Percentiles rank a stretch among this genome's conserved stretches.
These are phyloP conservation scores for Mucor sp. DNA, from an alignment of 371 early-diverging fungal species.

Conservation along the genomic window DNA sequence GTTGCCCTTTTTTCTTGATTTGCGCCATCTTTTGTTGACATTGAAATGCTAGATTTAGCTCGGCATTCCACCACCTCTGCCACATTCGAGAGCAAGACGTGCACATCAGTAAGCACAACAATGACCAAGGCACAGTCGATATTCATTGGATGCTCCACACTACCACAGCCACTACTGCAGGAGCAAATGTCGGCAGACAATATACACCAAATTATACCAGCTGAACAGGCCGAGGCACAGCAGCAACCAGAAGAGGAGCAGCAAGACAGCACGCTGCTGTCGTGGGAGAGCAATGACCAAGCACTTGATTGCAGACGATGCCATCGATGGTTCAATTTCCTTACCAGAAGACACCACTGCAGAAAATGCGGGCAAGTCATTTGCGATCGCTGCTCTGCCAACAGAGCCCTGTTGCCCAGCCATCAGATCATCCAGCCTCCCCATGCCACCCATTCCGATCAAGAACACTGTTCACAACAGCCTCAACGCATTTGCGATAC, in stretches of 20 bases:
- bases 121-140: conserved; percentile 13
- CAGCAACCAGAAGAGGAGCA: not conserved
- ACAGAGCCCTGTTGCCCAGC: conserved; percentile 4
- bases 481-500: conserved; percentile 23
- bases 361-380: conserved; percentile 36
- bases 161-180: conserved; percentile 15
- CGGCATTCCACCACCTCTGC: not conserved
- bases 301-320: conserved; percentile 69
- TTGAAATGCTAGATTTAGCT: not conserved
- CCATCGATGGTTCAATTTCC: conserved; percentile 61
- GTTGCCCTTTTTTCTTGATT: not conserved
- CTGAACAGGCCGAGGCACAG: not conserved
- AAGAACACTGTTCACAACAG: not conserved
- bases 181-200: conserved; percentile 10
- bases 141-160: conserved; percentile 18
- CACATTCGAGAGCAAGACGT: not conserved
- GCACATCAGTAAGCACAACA: conserved; percentile 25
- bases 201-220: conserved; percentile 4
- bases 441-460: not conserved
- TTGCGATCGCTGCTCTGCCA: conserved; percentile 13
- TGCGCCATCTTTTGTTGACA: not conserved
- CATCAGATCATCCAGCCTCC: conserved; percentile 8
- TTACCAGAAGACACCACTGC: conserved; percentile 80
- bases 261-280: conserved; percentile 3
- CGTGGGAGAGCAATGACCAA: conserved; percentile 77